phyloP scores from a whole-genome alignment of 1,284 basidiomycete species.

The Neolentinus lepideus region DNA sequence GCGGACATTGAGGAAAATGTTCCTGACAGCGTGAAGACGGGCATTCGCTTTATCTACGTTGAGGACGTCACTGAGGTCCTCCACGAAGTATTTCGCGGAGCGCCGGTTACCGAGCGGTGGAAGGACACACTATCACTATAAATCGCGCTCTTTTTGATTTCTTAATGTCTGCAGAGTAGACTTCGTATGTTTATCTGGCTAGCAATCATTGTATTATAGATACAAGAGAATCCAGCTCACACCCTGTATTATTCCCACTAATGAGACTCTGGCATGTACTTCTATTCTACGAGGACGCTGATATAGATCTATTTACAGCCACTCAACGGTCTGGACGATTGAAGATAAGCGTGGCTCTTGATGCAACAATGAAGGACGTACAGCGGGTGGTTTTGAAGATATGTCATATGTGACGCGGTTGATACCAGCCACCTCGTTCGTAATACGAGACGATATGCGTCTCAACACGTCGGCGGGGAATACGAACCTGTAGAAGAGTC shows the following conservation, averaged over 20 bases:
- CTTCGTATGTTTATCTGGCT: constrained; percentile 1
- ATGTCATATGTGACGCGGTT: constrained; percentile 96
- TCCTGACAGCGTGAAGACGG: constrained; percentile 88
- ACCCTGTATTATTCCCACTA: constrained; percentile 1
- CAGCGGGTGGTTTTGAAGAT: constrained; percentile 94
- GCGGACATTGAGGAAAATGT: constrained; percentile 96
- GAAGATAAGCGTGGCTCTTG: background rate
- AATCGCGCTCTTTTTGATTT: constrained; percentile 10
- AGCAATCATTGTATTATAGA: constrained; percentile 8
- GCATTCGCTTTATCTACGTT: constrained; percentile 90
- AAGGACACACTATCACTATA: constrained; percentile 39
- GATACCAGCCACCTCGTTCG: constrained; percentile 93
- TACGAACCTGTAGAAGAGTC: constrained; percentile 57
- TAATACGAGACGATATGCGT: constrained; percentile 94
- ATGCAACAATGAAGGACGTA: constrained; percentile 27
- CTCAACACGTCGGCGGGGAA: constrained; percentile 92
- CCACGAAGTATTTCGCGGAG: constrained; percentile 74
- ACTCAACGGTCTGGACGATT: constrained; percentile 16
- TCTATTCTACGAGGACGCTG: background rate
- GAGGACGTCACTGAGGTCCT: constrained; percentile 87
- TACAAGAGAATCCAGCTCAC: constrained; percentile 6
- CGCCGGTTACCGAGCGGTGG: constrained; percentile 57
- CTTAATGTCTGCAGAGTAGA: constrained; percentile 7
- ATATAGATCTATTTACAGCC: constrained; percentile 10
- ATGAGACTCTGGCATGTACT: background rate